Conservation (phyloP, 805 yeast genomes). For the Starmerella apicola region DNA sequence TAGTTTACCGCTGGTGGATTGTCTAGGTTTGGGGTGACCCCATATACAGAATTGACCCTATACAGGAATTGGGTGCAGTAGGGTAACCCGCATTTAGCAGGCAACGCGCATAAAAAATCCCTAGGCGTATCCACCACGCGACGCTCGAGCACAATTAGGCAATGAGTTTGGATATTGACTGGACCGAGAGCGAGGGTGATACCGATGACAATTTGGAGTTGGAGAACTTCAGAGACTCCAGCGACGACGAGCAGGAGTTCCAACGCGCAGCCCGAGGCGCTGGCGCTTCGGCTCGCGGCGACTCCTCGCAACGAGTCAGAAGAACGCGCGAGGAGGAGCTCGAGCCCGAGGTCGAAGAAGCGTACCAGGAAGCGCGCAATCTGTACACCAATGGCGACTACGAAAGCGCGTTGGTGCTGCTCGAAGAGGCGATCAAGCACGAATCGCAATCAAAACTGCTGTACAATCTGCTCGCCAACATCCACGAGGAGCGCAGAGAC, state of each 20-base stretch:
- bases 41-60: too few species aligned
- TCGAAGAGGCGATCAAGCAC: slow-evolving; percentile 25
- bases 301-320: slow-evolving; percentile 1
- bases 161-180: slow-evolving; percentile 12
- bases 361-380: slow-evolving; percentile 19
- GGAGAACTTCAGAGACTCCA: slow-evolving; percentile 10
- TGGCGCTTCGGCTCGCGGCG: background rate
- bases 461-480: slow-evolving; percentile 24
- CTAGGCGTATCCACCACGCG: too few species aligned
- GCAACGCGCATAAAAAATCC: too few species aligned
- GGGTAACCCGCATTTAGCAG: too few species aligned
- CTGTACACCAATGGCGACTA: slow-evolving; percentile 19
- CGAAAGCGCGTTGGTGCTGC: slow-evolving; percentile 23
- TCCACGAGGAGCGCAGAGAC: slow-evolving; percentile 41
- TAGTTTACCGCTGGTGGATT: too few species aligned
- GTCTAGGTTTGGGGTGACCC: too few species aligned
- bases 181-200: slow-evolving; percentile 20
- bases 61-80: too few species aligned
- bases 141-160: too few species aligned
- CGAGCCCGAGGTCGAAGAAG: slow-evolving; percentile 20
- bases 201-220: slow-evolving; percentile 15
- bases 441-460: slow-evolving; percentile 25
- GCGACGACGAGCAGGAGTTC: slow-evolving; percentile 11
- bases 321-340: slow-evolving; percentile 19
- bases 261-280: background rate